Base-by-base conservation (phyloP, 2,329 filamentous ascomycete genomes). In the Onygenales sp. region DNA sequence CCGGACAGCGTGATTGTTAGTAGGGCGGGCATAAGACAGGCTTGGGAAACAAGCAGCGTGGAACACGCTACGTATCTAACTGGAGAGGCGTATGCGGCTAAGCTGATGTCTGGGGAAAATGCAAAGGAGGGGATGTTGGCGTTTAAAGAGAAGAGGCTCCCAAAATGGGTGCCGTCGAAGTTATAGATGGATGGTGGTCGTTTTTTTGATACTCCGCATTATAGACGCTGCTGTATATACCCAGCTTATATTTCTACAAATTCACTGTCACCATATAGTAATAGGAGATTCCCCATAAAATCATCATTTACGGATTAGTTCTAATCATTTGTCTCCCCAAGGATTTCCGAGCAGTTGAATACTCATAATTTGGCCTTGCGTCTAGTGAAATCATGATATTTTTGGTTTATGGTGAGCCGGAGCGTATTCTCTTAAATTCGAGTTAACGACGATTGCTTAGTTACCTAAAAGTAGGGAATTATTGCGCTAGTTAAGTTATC, bases 61-160 rank as follows among this genome's bases (percentile, higher is more conserved):
- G 79, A 82, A 65, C 74, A 78, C 54, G 84, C 73, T 3, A 89
- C 43, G 83, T 94, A 7, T 87, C 94, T 74, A 92, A 83, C 70
- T 87, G 95, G 78, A 78, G 90, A 69, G 80, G 87, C 55, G 80
- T 95, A 46, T 95, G 95, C 76, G 87, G 94, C 71, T 78, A 83
- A 50, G 10, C 65, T 95, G 63, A 94, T 95, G 72, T 88, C 87
- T 37, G 92, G 86, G 66, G 81, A 88, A 71, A 92, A 97, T 71
- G 54, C 54, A 10, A 52, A 88, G 95, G 72, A 95, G 94, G 79
- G 86, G 93, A 68, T 89, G 87, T 82, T 83, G 68, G 90, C 90
- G 10, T 95, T 95, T 77, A 85, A 85, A 4, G 85, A 87, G 70
- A 95, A 95, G 81, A 80, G 85, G 74, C 89, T 88, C 78, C 75